A percentile compares a stretch with the other conserved stretches of the same genome.
phyloP scores from a whole-genome alignment of 2,329 filamentous ascomycete species.

The Neonectria neomacrospora region DNA sequence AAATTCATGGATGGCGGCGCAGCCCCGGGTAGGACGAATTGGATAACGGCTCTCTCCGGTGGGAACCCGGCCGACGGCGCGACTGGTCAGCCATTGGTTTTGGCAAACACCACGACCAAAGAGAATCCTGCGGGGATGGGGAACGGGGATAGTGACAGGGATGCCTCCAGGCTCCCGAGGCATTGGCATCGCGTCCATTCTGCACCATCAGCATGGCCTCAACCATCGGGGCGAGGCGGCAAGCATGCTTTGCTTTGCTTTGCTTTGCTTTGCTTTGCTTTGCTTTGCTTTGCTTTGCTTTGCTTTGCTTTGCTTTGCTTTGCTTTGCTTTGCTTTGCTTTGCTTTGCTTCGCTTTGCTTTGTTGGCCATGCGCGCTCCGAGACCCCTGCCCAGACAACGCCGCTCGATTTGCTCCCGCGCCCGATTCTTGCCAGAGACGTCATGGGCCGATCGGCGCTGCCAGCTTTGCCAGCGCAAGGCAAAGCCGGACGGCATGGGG shows the following conservation, averaged over 20 bases:
- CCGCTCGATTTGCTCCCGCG: constrained; percentile 6
- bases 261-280: constrained; percentile 16
- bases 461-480: constrained; percentile 7
- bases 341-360: constrained; percentile 18
- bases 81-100: constrained; percentile 23
- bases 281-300: constrained; percentile 1
- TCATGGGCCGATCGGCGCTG: constrained; percentile 30
- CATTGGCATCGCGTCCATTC: constrained; percentile 14
- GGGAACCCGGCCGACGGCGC: constrained; percentile 18
- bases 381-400: constrained; percentile 20
- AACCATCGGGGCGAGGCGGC: not conserved
- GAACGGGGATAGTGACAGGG: constrained; percentile 20
- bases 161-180: constrained; percentile 5
- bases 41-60: constrained; percentile 15
- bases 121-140: constrained; percentile 17
- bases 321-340: too few species aligned
- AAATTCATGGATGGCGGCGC: constrained; percentile 13
- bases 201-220: constrained; percentile 21
- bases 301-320: constrained; percentile 1
- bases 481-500: constrained; percentile 13
- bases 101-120: constrained; percentile 20
- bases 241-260: constrained; percentile 9
- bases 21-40: constrained; percentile 17
- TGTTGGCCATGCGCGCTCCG: constrained; percentile 26
- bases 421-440: constrained; percentile 24